These are phyloP conservation scores for Saccharomycopsis hybrid DNA, from an alignment of 1,139 yeast genomes.

Conservation along the genomic window DNA sequence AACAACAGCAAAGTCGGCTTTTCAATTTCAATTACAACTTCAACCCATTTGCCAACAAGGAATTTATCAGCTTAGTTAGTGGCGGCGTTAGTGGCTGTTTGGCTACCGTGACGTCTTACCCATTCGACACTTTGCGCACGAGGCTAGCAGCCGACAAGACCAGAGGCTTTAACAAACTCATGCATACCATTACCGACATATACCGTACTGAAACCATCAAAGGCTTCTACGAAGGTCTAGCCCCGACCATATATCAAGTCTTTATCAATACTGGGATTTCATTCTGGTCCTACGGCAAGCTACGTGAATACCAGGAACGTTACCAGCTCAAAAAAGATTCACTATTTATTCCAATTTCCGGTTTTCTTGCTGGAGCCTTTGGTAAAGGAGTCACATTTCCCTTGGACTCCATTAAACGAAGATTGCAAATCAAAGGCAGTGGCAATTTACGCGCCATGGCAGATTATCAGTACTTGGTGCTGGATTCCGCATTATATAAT, in stretches of 20 bases:
- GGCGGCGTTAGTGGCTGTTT: conserved; percentile 75
- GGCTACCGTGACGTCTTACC: conserved; percentile 74
- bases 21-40: too few species aligned
- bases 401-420: conserved; percentile 71
- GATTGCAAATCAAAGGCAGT: conserved; percentile 61
- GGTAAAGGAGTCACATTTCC: conserved; percentile 80
- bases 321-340: conserved; percentile 21
- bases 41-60: conserved; percentile 3
- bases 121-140: conserved; percentile 82
- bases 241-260: conserved; percentile 57
- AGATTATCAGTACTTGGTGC: conserved; percentile 10
- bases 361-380: conserved; percentile 68
- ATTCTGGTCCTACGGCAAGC: conserved; percentile 53
- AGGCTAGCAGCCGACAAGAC: conserved; percentile 59
- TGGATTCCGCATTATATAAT: conserved; percentile 23
- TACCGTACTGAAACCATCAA: conserved; percentile 40
- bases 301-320: conserved; percentile 25
- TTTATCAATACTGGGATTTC: conserved; percentile 62
- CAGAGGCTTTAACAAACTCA: conserved; percentile 41
- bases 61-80: conserved; percentile 31
- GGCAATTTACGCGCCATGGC: conserved; percentile 22
- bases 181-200: conserved; percentile 38
- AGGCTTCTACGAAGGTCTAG: conserved; percentile 61
- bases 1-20: background rate
- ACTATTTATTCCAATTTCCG: conserved; percentile 38